Evolutionary conservation across 2,329 filamentous ascomycete species (phyloP), one percentile per base, ranked within the genome.

Genomic region (Pezicula carpinea): DNA sequence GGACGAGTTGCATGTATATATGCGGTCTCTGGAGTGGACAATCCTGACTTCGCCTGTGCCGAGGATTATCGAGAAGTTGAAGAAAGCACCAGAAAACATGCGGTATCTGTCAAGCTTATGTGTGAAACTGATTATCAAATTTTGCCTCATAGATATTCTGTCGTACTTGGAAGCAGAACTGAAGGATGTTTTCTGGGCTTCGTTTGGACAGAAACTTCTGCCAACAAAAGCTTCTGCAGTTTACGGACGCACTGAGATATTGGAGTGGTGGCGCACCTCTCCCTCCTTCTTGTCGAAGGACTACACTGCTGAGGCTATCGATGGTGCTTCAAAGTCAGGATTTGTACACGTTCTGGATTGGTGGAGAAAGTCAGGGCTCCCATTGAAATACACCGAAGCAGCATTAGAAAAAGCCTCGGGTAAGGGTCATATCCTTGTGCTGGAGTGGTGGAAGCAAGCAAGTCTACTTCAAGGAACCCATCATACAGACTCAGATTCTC

Each of bases 371-470:
- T 89, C 85, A 0, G 87, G 86, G 1, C 74, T 96, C 2, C 81
- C 84, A 2, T 74, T 96, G 17, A 85, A 88, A 55, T 96, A 93
- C 66, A 95, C 87, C 10, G 89, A 96, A 64, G 77, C 83, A 5
- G 89, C 92, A 0, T 77, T 97, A 15, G 92, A 96, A 66, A 86
- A 91, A 59, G 91, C 92, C 23, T 92, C 86, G 49, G 83, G 83
- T 3, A 85, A 89, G 59, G 90, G 91, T 6, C 87, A 93, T 54
- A 75, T 96, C n/a, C 72, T 82, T 6, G 89, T 96, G 1, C 76
- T 97, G 1, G 85, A 95, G 58, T 97, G 92, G 92, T 97, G 92
- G 92, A 87, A 88, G 57, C 78, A 85, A 50, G 82, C 84, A 0
- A 79, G 78, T 11, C 68, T 73, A 13, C 75, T 78, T 44, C 76